Evolutionary conservation across 2,329 filamentous ascomycete genomes (phyloP).

Genomic region (Hypoxylon sp.): DNA sequence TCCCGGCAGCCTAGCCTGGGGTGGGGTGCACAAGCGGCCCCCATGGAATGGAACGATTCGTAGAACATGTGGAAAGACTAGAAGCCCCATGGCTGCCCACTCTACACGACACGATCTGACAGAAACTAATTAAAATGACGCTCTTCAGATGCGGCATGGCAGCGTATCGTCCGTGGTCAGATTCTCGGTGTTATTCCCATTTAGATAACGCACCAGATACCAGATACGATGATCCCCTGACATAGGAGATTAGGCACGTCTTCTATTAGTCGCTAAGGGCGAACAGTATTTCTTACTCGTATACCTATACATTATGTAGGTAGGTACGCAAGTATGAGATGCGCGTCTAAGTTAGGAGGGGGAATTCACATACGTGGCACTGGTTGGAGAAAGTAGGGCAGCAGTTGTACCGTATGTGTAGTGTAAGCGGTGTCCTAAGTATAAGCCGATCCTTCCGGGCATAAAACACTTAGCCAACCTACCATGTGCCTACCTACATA

Average conservation of each 20-base stretch:
- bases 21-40: constrained; percentile 42
- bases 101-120: constrained; percentile 39
- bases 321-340: constrained; percentile 17
- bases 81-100: constrained; percentile 28
- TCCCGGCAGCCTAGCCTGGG: constrained; percentile 43
- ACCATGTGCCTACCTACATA: too few relatives aligned
- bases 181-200: constrained; percentile 29
- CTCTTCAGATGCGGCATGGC: constrained; percentile 30
- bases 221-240: constrained; percentile 13
- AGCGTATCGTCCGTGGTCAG: constrained; percentile 29
- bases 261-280: constrained; percentile 7
- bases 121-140: constrained; percentile 31
- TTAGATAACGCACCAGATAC: constrained; percentile 27
- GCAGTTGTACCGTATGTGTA: constrained; percentile 22
- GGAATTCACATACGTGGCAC: constrained; percentile 24
- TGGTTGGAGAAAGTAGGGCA: constrained; percentile 17
- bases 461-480: constrained; percentile 5
- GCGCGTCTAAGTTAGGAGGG: neutral
- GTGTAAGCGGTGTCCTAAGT: constrained; percentile 34
- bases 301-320: neutral
- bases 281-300: neutral
- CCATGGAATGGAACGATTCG: constrained; percentile 57
- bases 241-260: constrained; percentile 9
- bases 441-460: constrained; percentile 32
- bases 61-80: constrained; percentile 54